These are phyloP conservation scores for Amaranthus hypochondriacus DNA, from an alignment of 148 eudicot species.

Conservation along the genomic window DNA sequence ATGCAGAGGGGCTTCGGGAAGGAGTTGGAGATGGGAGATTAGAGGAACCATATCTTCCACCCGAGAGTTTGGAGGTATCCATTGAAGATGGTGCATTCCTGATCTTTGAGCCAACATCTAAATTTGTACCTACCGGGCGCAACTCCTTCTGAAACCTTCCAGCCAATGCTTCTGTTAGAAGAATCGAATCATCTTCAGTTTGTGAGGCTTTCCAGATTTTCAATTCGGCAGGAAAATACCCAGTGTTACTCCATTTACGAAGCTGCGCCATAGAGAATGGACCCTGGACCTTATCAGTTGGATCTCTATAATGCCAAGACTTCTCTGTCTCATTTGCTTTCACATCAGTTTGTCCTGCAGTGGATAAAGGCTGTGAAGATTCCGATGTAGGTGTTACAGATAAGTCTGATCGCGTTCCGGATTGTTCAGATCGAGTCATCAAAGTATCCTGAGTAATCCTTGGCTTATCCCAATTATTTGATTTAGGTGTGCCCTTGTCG, in stretches of 20 bases:
- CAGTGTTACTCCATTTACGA: constrained; percentile 86
- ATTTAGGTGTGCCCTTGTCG: constrained; percentile 32
- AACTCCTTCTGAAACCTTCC: constrained; percentile 57
- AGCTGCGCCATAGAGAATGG: constrained; percentile 87
- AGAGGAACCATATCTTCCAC: constrained; percentile 32
- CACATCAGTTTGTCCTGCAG: constrained; percentile 31
- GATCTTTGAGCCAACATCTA: constrained; percentile 20
- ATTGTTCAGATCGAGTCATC: constrained; percentile 25
- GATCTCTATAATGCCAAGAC: constrained; percentile 85
- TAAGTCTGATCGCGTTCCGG: constrained; percentile 31
- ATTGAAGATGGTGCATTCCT: constrained; percentile 22
- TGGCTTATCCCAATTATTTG: constrained; percentile 39
- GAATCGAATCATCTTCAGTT: constrained; percentile 59
- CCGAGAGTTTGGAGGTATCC: constrained; percentile 35
- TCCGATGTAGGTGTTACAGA: constrained; percentile 34
- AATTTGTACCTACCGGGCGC: constrained; percentile 8
- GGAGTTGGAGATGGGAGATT: constrained; percentile 85
- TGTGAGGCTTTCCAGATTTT: constrained; percentile 64
- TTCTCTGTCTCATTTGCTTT: constrained; percentile 63
- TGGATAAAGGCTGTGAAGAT: constrained; percentile 33
- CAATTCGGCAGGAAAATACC: constrained; percentile 78
- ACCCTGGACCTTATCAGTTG: constrained; percentile 86
- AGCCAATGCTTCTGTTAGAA: constrained; percentile 64
- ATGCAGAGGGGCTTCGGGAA: constrained; percentile 32
- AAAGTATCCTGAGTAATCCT: constrained; percentile 31